Conservation (phyloP, 2,329 filamentous ascomycete species). For the Cladophialophora carrionii region DNA sequence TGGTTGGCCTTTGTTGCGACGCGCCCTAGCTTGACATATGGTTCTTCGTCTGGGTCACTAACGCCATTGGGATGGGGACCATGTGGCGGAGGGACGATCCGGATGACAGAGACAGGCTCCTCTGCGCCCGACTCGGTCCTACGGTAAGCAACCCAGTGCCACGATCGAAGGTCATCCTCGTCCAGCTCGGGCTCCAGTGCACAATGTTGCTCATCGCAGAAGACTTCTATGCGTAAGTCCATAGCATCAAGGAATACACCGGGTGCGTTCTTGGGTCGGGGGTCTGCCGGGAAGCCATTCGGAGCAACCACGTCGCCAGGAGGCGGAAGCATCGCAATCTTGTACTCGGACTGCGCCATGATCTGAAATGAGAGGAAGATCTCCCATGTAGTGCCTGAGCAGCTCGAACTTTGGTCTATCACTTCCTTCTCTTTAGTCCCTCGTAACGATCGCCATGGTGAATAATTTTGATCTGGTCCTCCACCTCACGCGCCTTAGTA, state of each 20-base stretch:
- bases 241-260: conserved; percentile 64
- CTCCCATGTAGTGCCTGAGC: background rate
- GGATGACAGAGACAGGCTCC: conserved; percentile 72
- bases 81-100: conserved; percentile 81
- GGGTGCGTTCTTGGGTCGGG: conserved; percentile 43
- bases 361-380: background rate
- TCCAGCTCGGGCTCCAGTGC: conserved; percentile 74
- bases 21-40: conserved; percentile 80
- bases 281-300: conserved; percentile 36
- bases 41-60: conserved; percentile 54
- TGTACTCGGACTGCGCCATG: conserved; percentile 18
- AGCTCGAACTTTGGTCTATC: background rate
- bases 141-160: conserved; percentile 86
- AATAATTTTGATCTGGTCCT: background rate
- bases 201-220: conserved; percentile 61
- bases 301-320: conserved; percentile 34
- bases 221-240: conserved; percentile 61
- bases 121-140: conserved; percentile 33
- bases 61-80: conserved; percentile 56
- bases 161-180: conserved; percentile 74
- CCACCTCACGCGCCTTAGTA: background rate
- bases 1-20: conserved; percentile 70
- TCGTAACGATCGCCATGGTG: background rate
- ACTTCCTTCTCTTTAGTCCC: background rate
- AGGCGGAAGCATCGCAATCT: conserved; percentile 28